Base-by-base conservation (phyloP, 495 filamentous ascomycete species). In the Penicillium riverlandense region DNA sequence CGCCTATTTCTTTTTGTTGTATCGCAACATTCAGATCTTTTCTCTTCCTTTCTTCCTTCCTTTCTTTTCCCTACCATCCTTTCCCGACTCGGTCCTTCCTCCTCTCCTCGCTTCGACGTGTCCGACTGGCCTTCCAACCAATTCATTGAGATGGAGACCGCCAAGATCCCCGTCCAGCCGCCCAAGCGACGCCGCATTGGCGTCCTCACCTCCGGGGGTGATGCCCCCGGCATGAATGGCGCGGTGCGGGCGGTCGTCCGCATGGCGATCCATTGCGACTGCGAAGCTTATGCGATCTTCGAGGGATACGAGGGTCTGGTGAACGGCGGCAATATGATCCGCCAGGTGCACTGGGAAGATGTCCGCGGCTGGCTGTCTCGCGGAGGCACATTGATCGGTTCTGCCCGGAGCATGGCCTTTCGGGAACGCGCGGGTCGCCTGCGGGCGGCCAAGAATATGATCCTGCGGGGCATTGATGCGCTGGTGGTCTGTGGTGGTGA, bases 281-380 rank as follows among this genome's bases (percentile, higher is more conserved):
- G 92, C 65, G 87, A 94, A 47, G 77, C 88, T 41, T 99, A 83
- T 55, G 88, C 82, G 54, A 77, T 99, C 54, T 90, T 86, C 63
- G 94, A 99, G 67, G 94, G 94, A 38, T 99, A 97, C 70, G 87
- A 96, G 54, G 94, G 94, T 27, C 76, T 99, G 37, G 94, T 99
- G 11, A 76, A 85, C 49, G 92, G 91, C 55, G 87, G 89, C 8
- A 76, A 85, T 50, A 77, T 92, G 63, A 98, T 98, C 63, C 77
- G 79, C 43, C 79, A 90, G 68, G 79, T 94, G 77, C 67, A 77
- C 38, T 99, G 94, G 94, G 80, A 91, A 47, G 92, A 96, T 65
- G 94, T 99, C 35, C 85, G 94, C 40, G 92, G 94, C 44, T 97
- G 82, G 76, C 75, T 95, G 38, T 92, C 88, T 6, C 90, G 95